Percentiles rank a stretch among this genome's conserved stretches.
Evolutionary conservation across 257 asterid species (phyloP).

Genomic region (Solanum virginianum): DNA sequence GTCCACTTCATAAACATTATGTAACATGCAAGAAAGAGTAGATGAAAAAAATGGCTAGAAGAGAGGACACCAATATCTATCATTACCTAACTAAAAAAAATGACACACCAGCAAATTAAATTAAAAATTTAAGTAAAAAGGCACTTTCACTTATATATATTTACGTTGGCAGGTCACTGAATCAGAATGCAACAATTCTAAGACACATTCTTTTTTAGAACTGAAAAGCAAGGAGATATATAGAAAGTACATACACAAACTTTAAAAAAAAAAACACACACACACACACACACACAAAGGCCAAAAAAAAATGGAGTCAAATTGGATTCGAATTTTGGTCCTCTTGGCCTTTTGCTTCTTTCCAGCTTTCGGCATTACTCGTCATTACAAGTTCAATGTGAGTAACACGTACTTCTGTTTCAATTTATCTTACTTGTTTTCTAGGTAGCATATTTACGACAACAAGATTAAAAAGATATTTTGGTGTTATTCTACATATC

Average conservation of each 20-base stretch:
- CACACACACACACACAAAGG: background rate
- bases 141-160: conserved; percentile 27
- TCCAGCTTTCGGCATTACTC: conserved; percentile 42
- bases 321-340: conserved; percentile 26
- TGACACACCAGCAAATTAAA: conserved; percentile 37
- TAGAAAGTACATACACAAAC: background rate
- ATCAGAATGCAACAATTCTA: conserved; percentile 16
- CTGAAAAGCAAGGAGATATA: background rate
- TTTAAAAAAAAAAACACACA: background rate
- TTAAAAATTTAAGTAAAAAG: background rate
- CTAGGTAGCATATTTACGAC: no score
- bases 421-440: background rate
- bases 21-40: conserved; percentile 16
- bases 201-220: conserved; percentile 7
- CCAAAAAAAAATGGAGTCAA: conserved; percentile 17
- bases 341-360: conserved; percentile 23
- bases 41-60: background rate
- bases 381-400: conserved; percentile 76
- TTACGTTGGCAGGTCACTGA: conserved; percentile 29
- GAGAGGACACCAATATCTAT: background rate
- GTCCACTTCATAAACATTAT: conserved; percentile 6
- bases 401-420: conserved; percentile 2
- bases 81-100: conserved; percentile 58
- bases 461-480: background rate
- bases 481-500: background rate